Conservation (phyloP, 2,329 filamentous ascomycete genomes). For the Venturiaceae sp. region DNA sequence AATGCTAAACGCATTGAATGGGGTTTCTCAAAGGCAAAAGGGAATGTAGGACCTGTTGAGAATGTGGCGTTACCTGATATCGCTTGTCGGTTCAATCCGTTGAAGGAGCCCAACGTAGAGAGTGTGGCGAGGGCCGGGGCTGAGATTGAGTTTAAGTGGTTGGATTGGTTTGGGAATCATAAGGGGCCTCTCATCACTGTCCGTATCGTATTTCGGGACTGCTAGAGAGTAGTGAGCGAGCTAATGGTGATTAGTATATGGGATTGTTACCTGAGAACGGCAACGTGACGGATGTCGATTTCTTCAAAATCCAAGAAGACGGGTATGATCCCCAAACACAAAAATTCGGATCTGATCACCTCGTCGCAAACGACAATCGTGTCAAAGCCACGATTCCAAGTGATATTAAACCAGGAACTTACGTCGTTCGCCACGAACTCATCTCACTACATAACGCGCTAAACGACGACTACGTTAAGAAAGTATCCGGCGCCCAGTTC, state of each 20-base stretch:
- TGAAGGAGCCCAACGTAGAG: not conserved
- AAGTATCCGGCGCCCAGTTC: constrained; percentile 33
- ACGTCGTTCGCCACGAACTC: constrained; percentile 45
- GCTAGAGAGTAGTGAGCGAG: not conserved
- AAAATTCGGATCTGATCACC: not conserved
- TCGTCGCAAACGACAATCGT: constrained; percentile 30
- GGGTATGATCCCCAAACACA: not conserved
- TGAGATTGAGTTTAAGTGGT: not conserved
- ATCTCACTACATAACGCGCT: constrained; percentile 35
- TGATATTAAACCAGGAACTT: constrained; percentile 35
- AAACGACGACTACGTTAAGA: constrained; percentile 16
- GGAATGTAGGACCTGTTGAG: not conserved
- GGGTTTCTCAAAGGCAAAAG: not conserved
- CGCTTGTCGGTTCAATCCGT: not conserved
- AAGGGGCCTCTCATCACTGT: not conserved
- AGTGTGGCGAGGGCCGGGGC: not conserved
- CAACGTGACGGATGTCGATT: not conserved
- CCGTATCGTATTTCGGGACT: too few relatives aligned
- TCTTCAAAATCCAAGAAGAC: constrained; percentile 1
- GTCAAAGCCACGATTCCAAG: constrained; percentile 34
- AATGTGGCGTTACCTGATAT: not conserved
- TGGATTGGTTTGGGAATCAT: not conserved
- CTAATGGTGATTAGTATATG: not conserved
- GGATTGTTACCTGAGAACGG: not conserved
- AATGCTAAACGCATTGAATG: not conserved